Percentiles rank a stretch among this genome's conserved stretches.
These are phyloP conservation scores for Exophiala dermatitidis DNA, from an alignment of 2,329 filamentous ascomycete species.

Conservation along the genomic window DNA sequence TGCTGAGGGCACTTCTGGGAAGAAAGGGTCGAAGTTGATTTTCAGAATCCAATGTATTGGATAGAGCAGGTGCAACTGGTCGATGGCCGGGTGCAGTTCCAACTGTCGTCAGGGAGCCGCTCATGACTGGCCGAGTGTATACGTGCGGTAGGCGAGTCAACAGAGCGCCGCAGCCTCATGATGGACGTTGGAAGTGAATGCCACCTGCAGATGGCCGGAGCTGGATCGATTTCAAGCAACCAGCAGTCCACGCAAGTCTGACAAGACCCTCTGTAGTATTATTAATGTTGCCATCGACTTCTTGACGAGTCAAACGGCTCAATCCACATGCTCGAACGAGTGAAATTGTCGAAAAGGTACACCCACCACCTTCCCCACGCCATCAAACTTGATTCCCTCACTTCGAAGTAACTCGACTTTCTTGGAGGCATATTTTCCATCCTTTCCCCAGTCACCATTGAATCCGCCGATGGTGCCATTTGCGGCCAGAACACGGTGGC, in stretches of 20 bases:
- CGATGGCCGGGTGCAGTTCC: background rate
- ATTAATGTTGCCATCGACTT: background rate
- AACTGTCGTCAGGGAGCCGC: too few relatives aligned
- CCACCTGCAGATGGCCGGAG: too few relatives aligned
- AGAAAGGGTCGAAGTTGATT: background rate
- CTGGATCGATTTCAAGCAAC: background rate
- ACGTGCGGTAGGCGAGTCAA: too few relatives aligned
- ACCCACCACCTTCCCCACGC: constrained; percentile 38
- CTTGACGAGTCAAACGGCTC: background rate
- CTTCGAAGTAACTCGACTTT: constrained; percentile 38
- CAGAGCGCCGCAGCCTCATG: too few relatives aligned
- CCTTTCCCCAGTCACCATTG: constrained; percentile 43
- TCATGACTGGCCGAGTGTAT: too few relatives aligned
- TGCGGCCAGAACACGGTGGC: constrained; percentile 70
- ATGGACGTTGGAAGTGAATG: too few relatives aligned
- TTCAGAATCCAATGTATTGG: background rate
- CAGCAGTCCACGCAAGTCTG: background rate
- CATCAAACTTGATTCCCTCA: constrained; percentile 42
- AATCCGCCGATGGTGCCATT: constrained; percentile 54
- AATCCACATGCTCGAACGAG: constrained; percentile 6
- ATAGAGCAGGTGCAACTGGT: background rate
- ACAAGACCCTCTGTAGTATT: background rate
- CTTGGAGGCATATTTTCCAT: constrained; percentile 37
- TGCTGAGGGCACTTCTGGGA: background rate
- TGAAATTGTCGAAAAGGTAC: constrained; percentile 25